Conservation (phyloP, 1,284 basidiomycete species). For the Gomphus bonarii region DNA sequence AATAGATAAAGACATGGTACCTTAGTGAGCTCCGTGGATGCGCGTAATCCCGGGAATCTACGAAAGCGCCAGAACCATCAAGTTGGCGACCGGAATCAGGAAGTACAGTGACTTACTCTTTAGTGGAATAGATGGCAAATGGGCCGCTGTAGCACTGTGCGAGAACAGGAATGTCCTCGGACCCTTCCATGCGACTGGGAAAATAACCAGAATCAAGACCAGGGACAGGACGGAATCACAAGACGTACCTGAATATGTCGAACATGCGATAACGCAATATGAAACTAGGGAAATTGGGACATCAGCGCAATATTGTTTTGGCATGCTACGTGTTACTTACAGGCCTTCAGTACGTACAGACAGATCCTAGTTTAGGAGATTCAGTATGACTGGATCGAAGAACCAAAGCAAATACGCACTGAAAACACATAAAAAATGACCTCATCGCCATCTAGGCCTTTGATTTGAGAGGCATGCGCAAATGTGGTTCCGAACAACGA, state of each 20-base stretch:
- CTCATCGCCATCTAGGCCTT: constrained; percentile 49
- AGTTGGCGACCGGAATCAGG: background rate
- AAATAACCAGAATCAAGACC: background rate
- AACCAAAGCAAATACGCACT: constrained; percentile 29
- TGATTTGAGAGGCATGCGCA: constrained; percentile 41
- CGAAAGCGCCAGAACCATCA: background rate
- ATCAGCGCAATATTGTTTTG: background rate
- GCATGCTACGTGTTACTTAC: constrained; percentile 11
- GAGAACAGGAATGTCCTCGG: constrained; percentile 38
- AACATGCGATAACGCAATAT: constrained; percentile 58
- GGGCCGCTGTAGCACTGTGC: constrained; percentile 60
- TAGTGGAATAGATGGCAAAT: constrained; percentile 69
- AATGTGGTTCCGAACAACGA: constrained; percentile 55
- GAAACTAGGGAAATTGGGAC: constrained; percentile 26
- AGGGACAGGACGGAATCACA: background rate
- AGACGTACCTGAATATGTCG: constrained; percentile 43
- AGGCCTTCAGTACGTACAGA: constrained; percentile 53
- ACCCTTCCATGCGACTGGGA: constrained; percentile 9
- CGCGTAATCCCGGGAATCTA: constrained; percentile 55
- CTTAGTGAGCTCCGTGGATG: constrained; percentile 69
- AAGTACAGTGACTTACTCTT: constrained; percentile 29
- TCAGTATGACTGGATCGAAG: constrained; percentile 11
- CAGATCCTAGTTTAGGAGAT: constrained; percentile 28
- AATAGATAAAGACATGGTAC: constrained; percentile 23
- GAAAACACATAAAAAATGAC: constrained; percentile 65